Evolutionary conservation across 495 filamentous ascomycete species (phyloP).

Genomic region (Xylaria palmicola): DNA sequence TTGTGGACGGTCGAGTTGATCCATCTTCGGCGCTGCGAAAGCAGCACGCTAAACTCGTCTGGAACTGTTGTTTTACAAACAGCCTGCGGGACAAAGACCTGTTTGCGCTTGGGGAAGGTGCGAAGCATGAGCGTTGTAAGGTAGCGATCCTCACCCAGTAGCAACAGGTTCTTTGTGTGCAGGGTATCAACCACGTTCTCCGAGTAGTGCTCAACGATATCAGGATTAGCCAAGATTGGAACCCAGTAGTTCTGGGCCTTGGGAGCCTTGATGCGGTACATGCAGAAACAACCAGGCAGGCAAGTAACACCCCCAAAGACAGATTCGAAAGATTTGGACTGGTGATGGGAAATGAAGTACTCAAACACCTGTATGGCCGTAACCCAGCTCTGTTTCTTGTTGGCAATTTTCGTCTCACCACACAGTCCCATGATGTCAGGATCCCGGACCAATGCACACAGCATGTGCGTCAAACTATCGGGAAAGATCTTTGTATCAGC

Average conservation of each 20-base stretch:
- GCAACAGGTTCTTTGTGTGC: constrained; percentile 95
- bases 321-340: constrained; percentile 95
- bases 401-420: constrained; percentile 99
- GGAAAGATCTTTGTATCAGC: constrained; percentile 99
- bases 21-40: constrained; percentile 95
- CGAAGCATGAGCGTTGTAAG: constrained; percentile 95
- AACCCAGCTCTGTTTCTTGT: constrained; percentile 93
- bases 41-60: constrained; percentile 85
- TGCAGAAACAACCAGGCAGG: constrained; percentile 98
- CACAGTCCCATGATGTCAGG: constrained; percentile 99
- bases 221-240: constrained; percentile 95
- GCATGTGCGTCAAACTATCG: constrained; percentile 96
- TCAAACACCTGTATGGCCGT: constrained; percentile 99
- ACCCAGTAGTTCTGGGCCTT: constrained; percentile 99
- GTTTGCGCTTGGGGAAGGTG: constrained; percentile 98
- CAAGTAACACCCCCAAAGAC: constrained; percentile 99
- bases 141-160: constrained; percentile 97
- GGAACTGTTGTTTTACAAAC: constrained; percentile 98
- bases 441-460: constrained; percentile 98
- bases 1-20: constrained; percentile 99
- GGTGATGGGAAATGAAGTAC: constrained; percentile 98
- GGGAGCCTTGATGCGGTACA: constrained; percentile 99
- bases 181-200: constrained; percentile 99
- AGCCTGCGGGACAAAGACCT: constrained; percentile 96
- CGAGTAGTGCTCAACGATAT: constrained; percentile 98